Evolutionary conservation across 2,329 filamentous ascomycete species (phyloP), one percentile per base, ranked within the genome.

Genomic region (Epicoccum sorghinum): DNA sequence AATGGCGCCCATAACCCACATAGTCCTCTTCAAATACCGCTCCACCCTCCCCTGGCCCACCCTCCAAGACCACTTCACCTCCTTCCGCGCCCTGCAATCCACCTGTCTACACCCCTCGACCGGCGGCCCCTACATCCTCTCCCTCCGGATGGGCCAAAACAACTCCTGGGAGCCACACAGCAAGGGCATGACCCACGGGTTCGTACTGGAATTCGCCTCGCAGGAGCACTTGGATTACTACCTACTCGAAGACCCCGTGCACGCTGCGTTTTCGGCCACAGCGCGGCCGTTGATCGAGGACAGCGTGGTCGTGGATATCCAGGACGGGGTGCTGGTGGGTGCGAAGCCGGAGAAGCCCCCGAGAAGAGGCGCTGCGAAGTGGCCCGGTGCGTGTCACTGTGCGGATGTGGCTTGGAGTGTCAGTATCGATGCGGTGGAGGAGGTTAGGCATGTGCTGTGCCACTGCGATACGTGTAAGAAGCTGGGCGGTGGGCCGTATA

Each of bases 401-500:
- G 67, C 65, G 18, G 60, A 57, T 25, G 55, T 71, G 9, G 39
- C 25, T 10, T 69, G 60, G 65, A 64, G 41, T 57, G 71, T 68
- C 8, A 55, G 42, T 22, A 44, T 66, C 12, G 67, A 67, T 9
- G 67, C 58, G 40, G 61, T 60, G 7, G 63, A 70, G 47, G 12
- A 48, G 29, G 8, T 55, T 23, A 49, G 9, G 46, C 71, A 75
- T 52, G 68, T 75, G 10, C 59, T 75, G 23, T 74, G 73, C 38
- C 72, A 75, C 55, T 76, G 73, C 55, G 55, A 60, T 14, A 74
- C 71, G 4, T 75, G 73, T 39, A 71, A 75, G 55, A 69, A 70
- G 39, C 52, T 75, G 8, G 69, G 67, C 3, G 72, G 71, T 14
- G 70, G 68, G 7, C 71, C 69, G 25, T 75, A 75, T 41, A 68